These are phyloP conservation scores for Gnaphalium uliginosum DNA, from an alignment of 129 eudicot species.

Conservation along the genomic window DNA sequence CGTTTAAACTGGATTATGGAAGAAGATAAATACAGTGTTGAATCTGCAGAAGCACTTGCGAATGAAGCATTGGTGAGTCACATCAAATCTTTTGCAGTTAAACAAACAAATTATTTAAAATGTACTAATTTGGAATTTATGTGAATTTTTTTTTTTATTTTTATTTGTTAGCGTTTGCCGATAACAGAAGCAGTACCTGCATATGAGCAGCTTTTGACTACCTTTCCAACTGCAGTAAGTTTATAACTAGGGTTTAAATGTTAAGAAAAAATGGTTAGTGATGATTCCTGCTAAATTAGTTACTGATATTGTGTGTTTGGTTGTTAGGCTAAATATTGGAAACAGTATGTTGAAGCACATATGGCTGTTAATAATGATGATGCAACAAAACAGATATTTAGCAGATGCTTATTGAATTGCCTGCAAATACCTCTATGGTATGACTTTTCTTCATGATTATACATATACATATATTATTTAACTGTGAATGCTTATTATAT, in stretches of 20 bases:
- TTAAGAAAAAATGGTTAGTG: not conserved
- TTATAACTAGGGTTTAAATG: slow-evolving; percentile 12
- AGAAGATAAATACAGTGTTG: slow-evolving; percentile 72
- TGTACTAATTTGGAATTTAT: not conserved
- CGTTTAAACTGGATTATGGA: slow-evolving; percentile 5
- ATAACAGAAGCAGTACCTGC: slow-evolving; percentile 75
- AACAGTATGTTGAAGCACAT: slow-evolving; percentile 96
- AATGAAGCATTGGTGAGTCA: slow-evolving; percentile 73
- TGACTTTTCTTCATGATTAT: not conserved
- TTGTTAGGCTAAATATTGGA: slow-evolving; percentile 91
- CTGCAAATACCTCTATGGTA: slow-evolving; percentile 93
- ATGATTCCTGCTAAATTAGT: not conserved
- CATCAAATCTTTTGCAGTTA: slow-evolving; percentile 3
- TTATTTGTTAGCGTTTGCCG: slow-evolving; percentile 59
- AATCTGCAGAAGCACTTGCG: slow-evolving; percentile 87
- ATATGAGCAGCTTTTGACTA: slow-evolving; percentile 81
- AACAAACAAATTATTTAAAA: not conserved
- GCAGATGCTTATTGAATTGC: slow-evolving; percentile 92
- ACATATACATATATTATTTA: not conserved
- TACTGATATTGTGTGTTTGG: slow-evolving; percentile 1
- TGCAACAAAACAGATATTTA: slow-evolving; percentile 82
- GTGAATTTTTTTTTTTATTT: not conserved
- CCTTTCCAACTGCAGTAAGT: slow-evolving; percentile 85
- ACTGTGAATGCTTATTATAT: not conserved
- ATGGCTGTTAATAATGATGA: slow-evolving; percentile 91